These are phyloP conservation scores for Streptanthus diversifolius DNA, from an alignment of 345 rosid genomes.

Conservation along the genomic window DNA sequence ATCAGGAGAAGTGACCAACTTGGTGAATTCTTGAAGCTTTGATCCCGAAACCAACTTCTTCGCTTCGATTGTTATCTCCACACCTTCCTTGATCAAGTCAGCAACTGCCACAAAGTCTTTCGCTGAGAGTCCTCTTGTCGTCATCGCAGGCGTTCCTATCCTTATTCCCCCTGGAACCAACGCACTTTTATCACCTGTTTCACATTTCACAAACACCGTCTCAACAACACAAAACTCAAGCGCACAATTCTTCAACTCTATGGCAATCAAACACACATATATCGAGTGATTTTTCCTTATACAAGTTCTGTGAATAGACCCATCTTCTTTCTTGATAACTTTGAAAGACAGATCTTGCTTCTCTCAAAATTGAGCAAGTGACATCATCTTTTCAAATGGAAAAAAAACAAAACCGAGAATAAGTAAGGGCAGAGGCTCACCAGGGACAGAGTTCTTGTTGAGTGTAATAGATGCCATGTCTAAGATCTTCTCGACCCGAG, in stretches of 20 bases:
- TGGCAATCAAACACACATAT: neutral
- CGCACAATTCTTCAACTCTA: neutral
- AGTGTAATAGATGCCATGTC: slow-evolving; percentile 92
- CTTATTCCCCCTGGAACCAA: slow-evolving; percentile 92
- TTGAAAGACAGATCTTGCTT: neutral
- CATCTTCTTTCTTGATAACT: no score
- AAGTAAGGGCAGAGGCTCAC: slow-evolving; percentile 35
- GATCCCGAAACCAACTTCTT: slow-evolving; percentile 52
- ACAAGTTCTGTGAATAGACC: neutral
- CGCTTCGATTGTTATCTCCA: slow-evolving; percentile 65
- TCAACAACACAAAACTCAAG: neutral
- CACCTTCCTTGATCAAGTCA: slow-evolving; percentile 77
- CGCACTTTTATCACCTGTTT: slow-evolving; percentile 83
- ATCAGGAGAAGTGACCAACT: slow-evolving; percentile 50
- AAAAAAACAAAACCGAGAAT: neutral
- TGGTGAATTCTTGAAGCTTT: slow-evolving; percentile 81
- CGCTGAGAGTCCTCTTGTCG: slow-evolving; percentile 78
- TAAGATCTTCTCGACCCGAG: slow-evolving; percentile 86
- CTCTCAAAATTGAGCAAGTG: neutral
- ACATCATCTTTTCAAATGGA: neutral
- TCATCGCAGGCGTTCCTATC: slow-evolving; percentile 92
- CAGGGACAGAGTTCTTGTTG: slow-evolving; percentile 93
- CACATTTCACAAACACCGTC: slow-evolving; percentile 1
- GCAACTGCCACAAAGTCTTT: slow-evolving; percentile 69
- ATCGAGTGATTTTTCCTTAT: neutral